Conservation (phyloP, 768 basidiomycete species). For the Tubosaeta sp. region DNA sequence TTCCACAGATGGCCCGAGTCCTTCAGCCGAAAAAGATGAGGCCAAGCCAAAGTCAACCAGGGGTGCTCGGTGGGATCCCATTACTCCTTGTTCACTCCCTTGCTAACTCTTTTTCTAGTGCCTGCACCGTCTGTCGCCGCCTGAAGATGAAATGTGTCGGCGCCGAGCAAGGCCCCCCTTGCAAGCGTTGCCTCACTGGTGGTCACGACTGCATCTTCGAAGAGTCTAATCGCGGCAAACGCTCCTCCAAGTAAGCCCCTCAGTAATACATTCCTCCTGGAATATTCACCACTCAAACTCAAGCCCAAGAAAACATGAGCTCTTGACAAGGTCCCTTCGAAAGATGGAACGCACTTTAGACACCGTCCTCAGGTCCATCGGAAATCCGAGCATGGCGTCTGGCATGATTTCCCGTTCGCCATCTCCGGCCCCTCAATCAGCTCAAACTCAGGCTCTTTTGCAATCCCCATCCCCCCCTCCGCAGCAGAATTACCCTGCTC, state of each 20-base stretch:
- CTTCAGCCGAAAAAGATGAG: constrained; percentile 56
- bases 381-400: constrained; percentile 73
- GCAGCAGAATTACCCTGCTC: constrained; percentile 30
- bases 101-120: constrained; percentile 43
- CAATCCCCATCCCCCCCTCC: constrained; percentile 49
- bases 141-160: constrained; percentile 94
- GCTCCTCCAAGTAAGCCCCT: constrained; percentile 65
- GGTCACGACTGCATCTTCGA: constrained; percentile 94
- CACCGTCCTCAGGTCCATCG: constrained; percentile 84
- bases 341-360: constrained; percentile 95
- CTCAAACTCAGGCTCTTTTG: constrained; percentile 54
- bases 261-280: constrained; percentile 13
- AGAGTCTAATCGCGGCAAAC: constrained; percentile 93
- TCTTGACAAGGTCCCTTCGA: constrained; percentile 72
- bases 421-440: constrained; percentile 54
- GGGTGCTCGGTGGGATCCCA: constrained; percentile 64
- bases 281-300: constrained; percentile 27
- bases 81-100: background rate
- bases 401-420: constrained; percentile 82
- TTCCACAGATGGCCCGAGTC: constrained; percentile 45
- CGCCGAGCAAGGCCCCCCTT: constrained; percentile 86
- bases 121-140: constrained; percentile 87
- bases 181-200: constrained; percentile 77
- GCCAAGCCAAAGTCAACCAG: constrained; percentile 78
- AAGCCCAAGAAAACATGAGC: constrained; percentile 72